phyloP scores from a whole-genome alignment of 2,329 filamentous ascomycete species.

The Ophiostoma pallidulum region DNA sequence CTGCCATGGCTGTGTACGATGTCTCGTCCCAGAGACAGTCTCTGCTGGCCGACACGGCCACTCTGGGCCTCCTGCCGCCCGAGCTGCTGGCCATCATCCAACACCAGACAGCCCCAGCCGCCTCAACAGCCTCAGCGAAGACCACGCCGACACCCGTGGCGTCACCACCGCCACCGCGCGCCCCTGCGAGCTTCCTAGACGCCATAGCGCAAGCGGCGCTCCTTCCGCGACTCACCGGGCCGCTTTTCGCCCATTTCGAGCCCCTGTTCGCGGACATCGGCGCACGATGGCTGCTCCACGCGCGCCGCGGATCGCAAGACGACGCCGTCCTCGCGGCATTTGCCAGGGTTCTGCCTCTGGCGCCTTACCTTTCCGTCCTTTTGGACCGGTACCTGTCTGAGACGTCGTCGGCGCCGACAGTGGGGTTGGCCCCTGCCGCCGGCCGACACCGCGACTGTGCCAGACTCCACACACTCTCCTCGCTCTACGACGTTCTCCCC shows the following conservation, averaged over 20 bases:
- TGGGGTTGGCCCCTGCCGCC: not conserved
- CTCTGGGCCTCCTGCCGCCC: slow-evolving; percentile 52
- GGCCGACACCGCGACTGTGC: not conserved
- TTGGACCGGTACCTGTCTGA: slow-evolving; percentile 40
- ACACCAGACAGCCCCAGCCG: slow-evolving; percentile 40
- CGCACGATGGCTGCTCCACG: slow-evolving; percentile 61
- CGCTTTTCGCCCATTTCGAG: slow-evolving; percentile 66
- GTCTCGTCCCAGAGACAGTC: slow-evolving; percentile 45
- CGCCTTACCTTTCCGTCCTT: slow-evolving; percentile 68
- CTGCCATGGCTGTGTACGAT: slow-evolving; percentile 45
- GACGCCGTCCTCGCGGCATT: slow-evolving; percentile 57
- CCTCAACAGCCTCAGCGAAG: not conserved
- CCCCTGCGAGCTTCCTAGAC: slow-evolving; percentile 50
- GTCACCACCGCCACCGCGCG: not conserved
- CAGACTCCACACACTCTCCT: slow-evolving; percentile 1
- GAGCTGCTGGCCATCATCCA: slow-evolving; percentile 62
- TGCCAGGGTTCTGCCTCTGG: slow-evolving; percentile 71
- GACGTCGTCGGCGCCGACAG: slow-evolving; percentile 1
- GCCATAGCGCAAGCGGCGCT: slow-evolving; percentile 61
- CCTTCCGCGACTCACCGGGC: slow-evolving; percentile 58
- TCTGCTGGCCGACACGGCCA: slow-evolving; percentile 44
- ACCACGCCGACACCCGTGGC: not conserved
- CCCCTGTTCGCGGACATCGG: slow-evolving; percentile 71
- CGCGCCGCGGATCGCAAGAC: slow-evolving; percentile 28
- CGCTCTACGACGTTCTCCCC: not conserved